Conservation (phyloP, 192 early-diverging fungal genomes). For the Podila epigama region DNA sequence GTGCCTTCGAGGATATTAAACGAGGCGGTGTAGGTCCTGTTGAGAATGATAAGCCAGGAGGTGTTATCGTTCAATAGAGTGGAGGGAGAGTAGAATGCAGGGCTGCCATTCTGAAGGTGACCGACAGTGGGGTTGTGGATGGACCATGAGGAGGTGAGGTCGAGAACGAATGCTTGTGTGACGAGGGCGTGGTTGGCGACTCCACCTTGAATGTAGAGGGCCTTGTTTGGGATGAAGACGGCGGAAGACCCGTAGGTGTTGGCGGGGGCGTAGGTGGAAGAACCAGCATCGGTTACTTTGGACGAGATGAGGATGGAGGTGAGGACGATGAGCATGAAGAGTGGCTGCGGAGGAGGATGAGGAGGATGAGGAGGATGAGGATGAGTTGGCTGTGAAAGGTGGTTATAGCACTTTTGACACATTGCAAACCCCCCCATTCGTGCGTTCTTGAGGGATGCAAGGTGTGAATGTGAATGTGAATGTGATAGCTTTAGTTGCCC, state of each 20-base stretch:
- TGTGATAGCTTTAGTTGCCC: too few species aligned
- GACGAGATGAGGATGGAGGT: too few species aligned
- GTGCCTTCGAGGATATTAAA: neutral
- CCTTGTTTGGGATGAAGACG: neutral
- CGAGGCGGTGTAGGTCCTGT: neutral
- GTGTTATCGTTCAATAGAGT: neutral
- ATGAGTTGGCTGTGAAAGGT: too few species aligned
- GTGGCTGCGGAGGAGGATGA: too few species aligned
- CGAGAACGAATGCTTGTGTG: neutral
- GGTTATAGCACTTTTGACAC: too few species aligned
- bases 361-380: too few species aligned
- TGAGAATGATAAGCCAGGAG: neutral
- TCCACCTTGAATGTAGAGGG: neutral
- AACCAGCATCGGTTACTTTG: neutral
- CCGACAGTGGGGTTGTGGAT: neutral
- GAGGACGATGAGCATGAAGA: too few species aligned
- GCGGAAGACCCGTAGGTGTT: neutral
- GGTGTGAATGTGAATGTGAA: too few species aligned
- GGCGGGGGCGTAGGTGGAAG: neutral
- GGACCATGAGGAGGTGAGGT: neutral
- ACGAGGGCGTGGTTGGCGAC: neutral
- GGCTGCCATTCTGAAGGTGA: neutral
- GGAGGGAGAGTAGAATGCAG: neutral
- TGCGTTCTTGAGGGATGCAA: too few species aligned
- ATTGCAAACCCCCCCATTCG: too few species aligned